Conservation (phyloP, 495 filamentous ascomycete genomes). For the Penicillium steckii region DNA sequence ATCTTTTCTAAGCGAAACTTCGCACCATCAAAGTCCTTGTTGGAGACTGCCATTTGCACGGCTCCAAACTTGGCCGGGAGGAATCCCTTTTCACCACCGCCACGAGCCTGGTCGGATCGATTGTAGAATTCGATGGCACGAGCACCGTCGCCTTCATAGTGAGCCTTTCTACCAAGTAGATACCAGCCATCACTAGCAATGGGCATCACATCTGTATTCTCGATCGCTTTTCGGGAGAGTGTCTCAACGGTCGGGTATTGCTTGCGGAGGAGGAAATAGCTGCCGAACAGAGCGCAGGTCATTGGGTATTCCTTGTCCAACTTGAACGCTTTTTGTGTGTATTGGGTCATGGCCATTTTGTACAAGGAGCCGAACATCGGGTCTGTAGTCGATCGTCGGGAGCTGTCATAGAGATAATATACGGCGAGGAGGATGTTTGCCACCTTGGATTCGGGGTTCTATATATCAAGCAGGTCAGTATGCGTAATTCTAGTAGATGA, state of each 20-base stretch:
- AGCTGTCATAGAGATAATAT: conserved; percentile 81
- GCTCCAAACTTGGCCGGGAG: conserved; percentile 89
- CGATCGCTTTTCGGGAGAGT: conserved; percentile 88
- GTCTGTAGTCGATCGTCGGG: conserved; percentile 71
- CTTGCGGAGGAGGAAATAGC: conserved; percentile 81
- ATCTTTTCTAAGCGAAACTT: conserved; percentile 95
- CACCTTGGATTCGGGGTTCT: conserved; percentile 85
- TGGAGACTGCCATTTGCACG: conserved; percentile 82
- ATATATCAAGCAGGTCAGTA: conserved; percentile 5
- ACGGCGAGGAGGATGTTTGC: conserved; percentile 87
- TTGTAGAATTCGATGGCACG: conserved; percentile 79
- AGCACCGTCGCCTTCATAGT: conserved; percentile 65
- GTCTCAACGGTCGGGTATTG: conserved; percentile 74
- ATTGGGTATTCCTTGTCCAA: conserved; percentile 90
- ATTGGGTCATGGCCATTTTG: conserved; percentile 90
- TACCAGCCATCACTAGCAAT: conserved; percentile 98
- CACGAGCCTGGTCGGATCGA: conserved; percentile 83
- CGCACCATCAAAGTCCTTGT: conserved; percentile 82
- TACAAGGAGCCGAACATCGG: conserved; percentile 78
- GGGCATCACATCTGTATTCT: conserved; percentile 90
- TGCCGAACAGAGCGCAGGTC: conserved; percentile 84
- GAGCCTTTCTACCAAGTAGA: conserved; percentile 82
- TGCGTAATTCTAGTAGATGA: conserved; percentile 2
- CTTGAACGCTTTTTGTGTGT: conserved; percentile 92
- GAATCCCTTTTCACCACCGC: conserved; percentile 82